Evolutionary conservation across 371 early-diverging fungal genomes (phyloP).

Genomic region (Mucor irregularis): DNA sequence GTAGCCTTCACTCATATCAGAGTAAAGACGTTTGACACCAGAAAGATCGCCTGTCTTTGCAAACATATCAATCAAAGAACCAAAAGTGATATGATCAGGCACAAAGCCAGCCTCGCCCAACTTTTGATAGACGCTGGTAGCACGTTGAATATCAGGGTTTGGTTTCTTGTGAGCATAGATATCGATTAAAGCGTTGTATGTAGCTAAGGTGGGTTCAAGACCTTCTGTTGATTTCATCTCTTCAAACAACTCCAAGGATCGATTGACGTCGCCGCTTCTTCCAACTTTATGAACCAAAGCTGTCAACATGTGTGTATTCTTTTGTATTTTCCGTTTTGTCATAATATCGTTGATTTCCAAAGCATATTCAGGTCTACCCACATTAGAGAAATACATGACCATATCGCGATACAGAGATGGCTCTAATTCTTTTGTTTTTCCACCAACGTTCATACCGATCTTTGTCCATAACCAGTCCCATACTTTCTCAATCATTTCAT

Average conservation of each 20-base stretch:
- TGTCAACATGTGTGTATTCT: conserved; percentile 33
- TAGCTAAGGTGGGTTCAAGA: conserved; percentile 35
- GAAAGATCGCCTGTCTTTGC: conserved; percentile 38
- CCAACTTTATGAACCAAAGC: conserved; percentile 53
- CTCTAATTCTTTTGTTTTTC: conserved; percentile 20
- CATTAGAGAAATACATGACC: conserved; percentile 41
- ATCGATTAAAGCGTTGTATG: conserved; percentile 53
- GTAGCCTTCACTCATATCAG: conserved; percentile 24
- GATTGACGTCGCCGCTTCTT: conserved; percentile 33
- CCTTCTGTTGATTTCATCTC: conserved; percentile 27
- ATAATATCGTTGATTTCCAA: conserved; percentile 46
- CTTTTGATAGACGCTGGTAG: conserved; percentile 24
- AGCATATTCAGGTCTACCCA: conserved; percentile 41
- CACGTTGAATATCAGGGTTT: conserved; percentile 34
- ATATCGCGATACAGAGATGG: conserved; percentile 31
- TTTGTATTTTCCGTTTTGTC: conserved; percentile 29
- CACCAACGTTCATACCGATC: conserved; percentile 29
- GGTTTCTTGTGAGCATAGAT: conserved; percentile 46
- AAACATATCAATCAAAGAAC: conserved; percentile 46
- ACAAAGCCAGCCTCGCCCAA: conserved; percentile 28
- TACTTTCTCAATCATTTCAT: conserved; percentile 26
- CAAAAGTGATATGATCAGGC: conserved; percentile 37
- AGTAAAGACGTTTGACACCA: conserved; percentile 26
- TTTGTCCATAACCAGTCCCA: conserved; percentile 43
- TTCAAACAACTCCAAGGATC: conserved; percentile 35